Evolutionary conservation across 805 yeast species (phyloP), one percentile per base, ranked within the genome.

Genomic region (Jamesozyma lodderae): DNA sequence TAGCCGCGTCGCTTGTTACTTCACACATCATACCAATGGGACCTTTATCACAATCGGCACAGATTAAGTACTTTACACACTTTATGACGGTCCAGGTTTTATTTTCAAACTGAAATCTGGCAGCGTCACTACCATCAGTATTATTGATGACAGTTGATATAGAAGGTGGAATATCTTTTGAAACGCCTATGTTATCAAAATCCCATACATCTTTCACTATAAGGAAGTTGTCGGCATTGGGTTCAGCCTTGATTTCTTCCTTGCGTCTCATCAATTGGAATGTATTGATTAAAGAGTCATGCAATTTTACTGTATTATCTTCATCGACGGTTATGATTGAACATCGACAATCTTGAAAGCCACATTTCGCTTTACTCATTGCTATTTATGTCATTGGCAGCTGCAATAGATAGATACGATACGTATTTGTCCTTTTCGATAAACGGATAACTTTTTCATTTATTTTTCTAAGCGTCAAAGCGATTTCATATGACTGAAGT

Each of bases 31-130:
- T 34, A 2, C 94, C 94, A 15, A 82, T 49, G 0, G 90, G 90
- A 0, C 94, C 94, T 41, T 69, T 66, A 47, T 81, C 88, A 60
- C 94, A 82, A 43, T 79, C 87, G 4, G 86, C 75, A 55, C 94
- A 82, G 2, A 77, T 68, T 29, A 82, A 57, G 33, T 75, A 66
- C 37, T 86, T 62, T 33, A 70, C 70, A 17, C 80, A 57, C 19
- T 60, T 59, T 11, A 63, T 36, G 13, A 59, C 36, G n/a, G 34
- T 31, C 44, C 51, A 47, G 7, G 49, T 41, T 11, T 53, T 39
- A 9, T 46, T 51, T 1, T 49, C 45, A n/a, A 44, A 46, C 4
- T 42, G 42, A 3, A 51, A 54, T 11, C 41, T 40, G n/a, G 38
- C 43, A 3, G 49, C 50, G 1, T 40, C 40, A 6, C 42, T 38